Percentiles rank a stretch among this genome's conserved stretches.
Evolutionary conservation across 768 basidiomycete genomes (phyloP).

Genomic region (Leccinum truebloodii): DNA sequence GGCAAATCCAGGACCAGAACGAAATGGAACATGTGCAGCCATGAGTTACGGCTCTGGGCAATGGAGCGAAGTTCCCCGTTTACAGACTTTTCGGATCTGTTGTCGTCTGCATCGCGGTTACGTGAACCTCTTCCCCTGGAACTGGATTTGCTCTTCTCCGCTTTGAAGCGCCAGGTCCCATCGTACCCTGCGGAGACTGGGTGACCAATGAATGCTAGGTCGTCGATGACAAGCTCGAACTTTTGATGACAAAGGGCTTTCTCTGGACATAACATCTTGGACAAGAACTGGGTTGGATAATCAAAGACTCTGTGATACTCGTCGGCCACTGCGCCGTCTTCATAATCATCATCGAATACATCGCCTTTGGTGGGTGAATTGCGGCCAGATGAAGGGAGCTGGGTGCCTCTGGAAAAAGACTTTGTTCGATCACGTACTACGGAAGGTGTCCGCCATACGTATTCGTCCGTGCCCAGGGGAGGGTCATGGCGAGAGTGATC

Average conservation of each 20-base stretch:
- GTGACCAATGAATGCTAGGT: slow-evolving; percentile 91
- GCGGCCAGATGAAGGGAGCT: slow-evolving; percentile 49
- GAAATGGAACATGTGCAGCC: slow-evolving; percentile 81
- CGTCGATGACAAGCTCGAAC: slow-evolving; percentile 90
- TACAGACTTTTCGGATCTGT: slow-evolving; percentile 32
- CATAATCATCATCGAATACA: slow-evolving; percentile 36
- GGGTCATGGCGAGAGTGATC: slow-evolving; percentile 1
- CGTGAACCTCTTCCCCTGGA: slow-evolving; percentile 60
- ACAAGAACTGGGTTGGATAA: slow-evolving; percentile 79
- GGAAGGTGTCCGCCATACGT: slow-evolving; percentile 64
- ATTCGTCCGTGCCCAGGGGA: slow-evolving; percentile 42
- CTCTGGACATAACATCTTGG: slow-evolving; percentile 77
- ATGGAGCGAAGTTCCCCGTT: slow-evolving; percentile 36
- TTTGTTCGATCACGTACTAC: slow-evolving; percentile 48
- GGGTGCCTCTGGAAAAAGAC: slow-evolving; percentile 50
- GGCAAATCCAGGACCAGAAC: slow-evolving; percentile 87
- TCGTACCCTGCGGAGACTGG: slow-evolving; percentile 81
- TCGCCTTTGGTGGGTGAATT: slow-evolving; percentile 52
- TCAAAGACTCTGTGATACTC: slow-evolving; percentile 76
- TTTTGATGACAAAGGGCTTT: slow-evolving; percentile 86
- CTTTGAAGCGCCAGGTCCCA: slow-evolving; percentile 73
- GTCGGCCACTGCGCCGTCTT: slow-evolving; percentile 36
- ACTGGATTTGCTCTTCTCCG: slow-evolving; percentile 53
- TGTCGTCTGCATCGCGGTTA: slow-evolving; percentile 40
- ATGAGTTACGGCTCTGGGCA: slow-evolving; percentile 38